Conservation (phyloP, 2,329 filamentous ascomycete species). For the Colletotrichum sp. region DNA sequence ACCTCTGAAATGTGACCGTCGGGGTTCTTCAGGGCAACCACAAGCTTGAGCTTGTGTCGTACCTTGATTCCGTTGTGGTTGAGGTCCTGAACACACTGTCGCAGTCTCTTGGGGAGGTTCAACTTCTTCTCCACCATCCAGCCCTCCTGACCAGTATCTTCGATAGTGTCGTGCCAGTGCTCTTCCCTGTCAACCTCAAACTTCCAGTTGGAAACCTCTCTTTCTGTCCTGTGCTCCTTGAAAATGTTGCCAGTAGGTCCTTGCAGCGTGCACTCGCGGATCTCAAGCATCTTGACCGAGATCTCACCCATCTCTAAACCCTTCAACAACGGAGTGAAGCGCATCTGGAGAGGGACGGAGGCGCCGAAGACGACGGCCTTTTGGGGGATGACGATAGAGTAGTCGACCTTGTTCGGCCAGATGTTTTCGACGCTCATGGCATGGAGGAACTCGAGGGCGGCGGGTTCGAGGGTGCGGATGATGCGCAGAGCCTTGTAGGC, state of each 20-base stretch:
- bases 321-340: slow-evolving; percentile 87
- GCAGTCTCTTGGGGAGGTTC: slow-evolving; percentile 81
- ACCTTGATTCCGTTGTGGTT: slow-evolving; percentile 90
- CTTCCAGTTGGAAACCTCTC: slow-evolving; percentile 67
- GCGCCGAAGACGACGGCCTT: slow-evolving; percentile 96
- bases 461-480: slow-evolving; percentile 78
- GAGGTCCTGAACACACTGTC: slow-evolving; percentile 86
- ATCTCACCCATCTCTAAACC: slow-evolving; percentile 86
- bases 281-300: slow-evolving; percentile 80
- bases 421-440: slow-evolving; percentile 97
- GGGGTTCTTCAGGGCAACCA: slow-evolving; percentile 89
- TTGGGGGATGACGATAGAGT: slow-evolving; percentile 90
- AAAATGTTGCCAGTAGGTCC: slow-evolving; percentile 49
- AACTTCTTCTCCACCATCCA: slow-evolving; percentile 66
- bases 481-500: slow-evolving; percentile 80
- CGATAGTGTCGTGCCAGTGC: slow-evolving; percentile 73
- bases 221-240: slow-evolving; percentile 67
- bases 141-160: slow-evolving; percentile 70
- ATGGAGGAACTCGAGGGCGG: slow-evolving; percentile 79
- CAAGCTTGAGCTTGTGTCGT: slow-evolving; percentile 89
- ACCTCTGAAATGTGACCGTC: slow-evolving; percentile 94
- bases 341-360: slow-evolving; percentile 82
- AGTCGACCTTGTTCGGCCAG: slow-evolving; percentile 97
- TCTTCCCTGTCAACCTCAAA: slow-evolving; percentile 61
- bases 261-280: slow-evolving; percentile 68